phyloP scores from a whole-genome alignment of 1,284 basidiomycete species.

The Cryptococcus deneoformans region DNA sequence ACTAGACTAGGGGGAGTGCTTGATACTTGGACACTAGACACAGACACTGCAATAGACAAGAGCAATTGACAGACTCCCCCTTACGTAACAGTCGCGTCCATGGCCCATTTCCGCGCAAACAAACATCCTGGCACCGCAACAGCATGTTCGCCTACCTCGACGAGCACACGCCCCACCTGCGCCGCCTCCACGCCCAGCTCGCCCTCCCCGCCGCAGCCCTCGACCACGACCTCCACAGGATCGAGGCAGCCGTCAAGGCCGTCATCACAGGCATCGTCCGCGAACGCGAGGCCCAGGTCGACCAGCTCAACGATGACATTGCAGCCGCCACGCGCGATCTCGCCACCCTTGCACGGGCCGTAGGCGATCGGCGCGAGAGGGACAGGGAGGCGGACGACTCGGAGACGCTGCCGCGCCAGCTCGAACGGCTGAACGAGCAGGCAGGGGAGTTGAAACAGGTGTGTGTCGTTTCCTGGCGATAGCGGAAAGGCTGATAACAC shows the following conservation, averaged over 20 bases:
- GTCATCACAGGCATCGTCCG: slow-evolving; percentile 39
- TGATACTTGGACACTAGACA: background rate
- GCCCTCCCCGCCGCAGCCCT: slow-evolving; percentile 34
- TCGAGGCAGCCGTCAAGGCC: slow-evolving; percentile 39
- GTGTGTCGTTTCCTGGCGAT: background rate
- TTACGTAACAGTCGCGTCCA: no score
- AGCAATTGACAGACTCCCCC: no score
- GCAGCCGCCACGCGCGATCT: slow-evolving; percentile 27
- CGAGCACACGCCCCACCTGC: slow-evolving; percentile 42
- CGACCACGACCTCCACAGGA: slow-evolving; percentile 33
- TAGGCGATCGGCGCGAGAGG: no score
- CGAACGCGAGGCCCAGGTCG: slow-evolving; percentile 43
- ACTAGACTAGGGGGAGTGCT: background rate
- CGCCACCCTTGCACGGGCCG: slow-evolving; percentile 20
- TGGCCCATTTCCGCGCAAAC: no score
- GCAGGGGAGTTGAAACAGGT: slow-evolving; percentile 33
- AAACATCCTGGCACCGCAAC: background rate
- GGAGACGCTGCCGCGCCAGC: slow-evolving; percentile 36
- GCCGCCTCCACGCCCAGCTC: slow-evolving; percentile 38
- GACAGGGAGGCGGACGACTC: background rate
- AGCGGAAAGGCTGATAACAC: background rate
- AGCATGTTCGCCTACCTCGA: slow-evolving; percentile 41
- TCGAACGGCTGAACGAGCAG: slow-evolving; percentile 32
- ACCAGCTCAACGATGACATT: slow-evolving; percentile 36
- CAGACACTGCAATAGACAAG: no score